A percentile compares a stretch with the other conserved stretches of the same genome.
Conservation (phyloP, 805 yeast genomes). For the Isabelozyma heimii region DNA sequence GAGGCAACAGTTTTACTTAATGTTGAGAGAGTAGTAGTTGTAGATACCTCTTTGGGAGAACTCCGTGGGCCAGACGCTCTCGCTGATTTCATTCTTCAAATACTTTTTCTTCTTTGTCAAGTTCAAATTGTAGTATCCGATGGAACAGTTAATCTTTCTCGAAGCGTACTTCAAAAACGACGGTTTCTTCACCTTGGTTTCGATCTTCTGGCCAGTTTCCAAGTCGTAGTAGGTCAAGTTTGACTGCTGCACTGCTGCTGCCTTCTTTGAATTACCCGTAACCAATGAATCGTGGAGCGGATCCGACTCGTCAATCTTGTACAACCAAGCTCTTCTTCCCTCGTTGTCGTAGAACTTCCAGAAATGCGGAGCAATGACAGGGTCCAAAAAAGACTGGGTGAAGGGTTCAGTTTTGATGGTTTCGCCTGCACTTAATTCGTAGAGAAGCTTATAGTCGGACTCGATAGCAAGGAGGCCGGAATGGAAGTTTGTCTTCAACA, state of each 20-base stretch:
- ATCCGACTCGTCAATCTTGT: slow-evolving; percentile 38
- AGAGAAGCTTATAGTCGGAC: slow-evolving; percentile 55
- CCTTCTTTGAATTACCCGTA: slow-evolving; percentile 9
- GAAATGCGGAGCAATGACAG: slow-evolving; percentile 25
- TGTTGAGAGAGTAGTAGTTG: slow-evolving; percentile 55
- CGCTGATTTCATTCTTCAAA: slow-evolving; percentile 25
- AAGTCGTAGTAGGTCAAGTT: slow-evolving; percentile 58
- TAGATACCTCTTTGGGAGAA: slow-evolving; percentile 54
- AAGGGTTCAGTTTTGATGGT: slow-evolving; percentile 26
- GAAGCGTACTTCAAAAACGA: slow-evolving; percentile 51
- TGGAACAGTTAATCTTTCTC: slow-evolving; percentile 53
- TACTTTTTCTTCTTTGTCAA: slow-evolving; percentile 29
- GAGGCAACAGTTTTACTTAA: too few relatives aligned
- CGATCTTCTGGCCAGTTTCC: slow-evolving; percentile 60
- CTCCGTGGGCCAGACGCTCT: slow-evolving; percentile 51
- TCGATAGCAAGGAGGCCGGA: slow-evolving; percentile 57
- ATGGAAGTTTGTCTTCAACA: slow-evolving; percentile 26
- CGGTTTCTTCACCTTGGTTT: slow-evolving; percentile 44
- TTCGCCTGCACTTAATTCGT: slow-evolving; percentile 43
- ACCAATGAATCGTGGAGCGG: slow-evolving; percentile 30
- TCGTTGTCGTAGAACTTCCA: slow-evolving; percentile 59
- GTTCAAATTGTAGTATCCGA: slow-evolving; percentile 45
- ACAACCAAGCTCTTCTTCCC: slow-evolving; percentile 83
- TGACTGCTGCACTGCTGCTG: slow-evolving; percentile 12
- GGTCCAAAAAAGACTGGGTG: slow-evolving; percentile 26